Base-by-base conservation (phyloP, 169 alveolate species). In the Eimeria acervulina region DNA sequence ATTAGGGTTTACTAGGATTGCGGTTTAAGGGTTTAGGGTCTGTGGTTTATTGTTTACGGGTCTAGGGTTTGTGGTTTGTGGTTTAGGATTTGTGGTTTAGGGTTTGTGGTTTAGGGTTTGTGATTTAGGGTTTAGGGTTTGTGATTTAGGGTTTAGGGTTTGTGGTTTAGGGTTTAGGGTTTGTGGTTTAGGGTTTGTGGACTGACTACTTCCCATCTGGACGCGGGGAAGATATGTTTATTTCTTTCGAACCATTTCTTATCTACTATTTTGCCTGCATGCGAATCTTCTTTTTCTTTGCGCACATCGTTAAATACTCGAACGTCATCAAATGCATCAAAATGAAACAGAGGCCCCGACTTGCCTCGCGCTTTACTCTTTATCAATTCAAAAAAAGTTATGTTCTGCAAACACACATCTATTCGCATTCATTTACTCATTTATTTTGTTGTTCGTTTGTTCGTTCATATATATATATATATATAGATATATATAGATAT, bases 151-250 rank as follows among this genome's bases (percentile, higher is more conserved):
- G 76, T 66, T 8, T 66, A 66, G 76, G 7, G 76, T 66, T 38
- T n/a, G n/a, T 36, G 83, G 83, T 28, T 72, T 72, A 72, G 83
- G 83, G 83, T 72, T 72, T 72, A 72, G 84, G 84, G 84, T 72
- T 72, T 72, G 31, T 40, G 84, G 84, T 72, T 72, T 72, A 72
- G 84, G 84, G 84, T 72, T 72, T 72, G 0, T 0, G 23, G 6
- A 23, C 96, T 47, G 15, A 94, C 96, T 31, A 93, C 92, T 83
- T 97, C 98, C 98, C 98, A 97, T 59, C 98, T 89, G 28, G 96
- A 95, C n/a, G 97, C 98, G 15, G 98, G 98, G 76, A 96, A 97
- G 47, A 97, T 96, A 88, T 97, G 98, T 38, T 96, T 96, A 92
- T 97, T 97, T 63, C 96, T 80, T 51, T 97, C 98, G 66, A 97